Conservation (phyloP, 352 stramenopile species). For the Peronospora tabacina region DNA sequence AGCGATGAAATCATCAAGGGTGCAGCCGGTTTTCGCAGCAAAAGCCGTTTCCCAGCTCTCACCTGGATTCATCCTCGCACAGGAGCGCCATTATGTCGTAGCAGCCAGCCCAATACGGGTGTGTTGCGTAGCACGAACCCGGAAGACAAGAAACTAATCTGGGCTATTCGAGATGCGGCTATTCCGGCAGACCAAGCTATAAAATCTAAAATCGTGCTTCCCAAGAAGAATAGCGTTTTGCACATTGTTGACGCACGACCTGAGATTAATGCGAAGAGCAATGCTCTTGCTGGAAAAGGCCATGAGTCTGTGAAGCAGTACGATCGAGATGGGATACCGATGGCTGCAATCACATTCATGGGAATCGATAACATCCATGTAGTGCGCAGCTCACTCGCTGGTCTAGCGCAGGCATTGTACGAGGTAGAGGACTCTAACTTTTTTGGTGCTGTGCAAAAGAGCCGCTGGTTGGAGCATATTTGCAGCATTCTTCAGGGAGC, state of each 20-base stretch:
- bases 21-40: slow-evolving; percentile 64
- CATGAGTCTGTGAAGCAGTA: slow-evolving; percentile 87
- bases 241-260: slow-evolving; percentile 88
- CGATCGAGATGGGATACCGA: slow-evolving; percentile 60
- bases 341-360: slow-evolving; percentile 80
- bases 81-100: slow-evolving; percentile 89
- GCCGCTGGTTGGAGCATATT: slow-evolving; percentile 77
- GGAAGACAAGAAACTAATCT: slow-evolving; percentile 88
- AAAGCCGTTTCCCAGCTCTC: slow-evolving; percentile 71
- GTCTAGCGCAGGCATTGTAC: slow-evolving; percentile 64
- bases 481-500: slow-evolving; percentile 70
- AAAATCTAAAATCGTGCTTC: slow-evolving; percentile 18
- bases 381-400: slow-evolving; percentile 63
- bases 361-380: slow-evolving; percentile 86
- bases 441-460: slow-evolving; percentile 79
- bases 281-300: slow-evolving; percentile 85
- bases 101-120: slow-evolving; percentile 93
- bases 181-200: slow-evolving; percentile 38
- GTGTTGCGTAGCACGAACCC: slow-evolving; percentile 88
- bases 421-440: slow-evolving; percentile 84
- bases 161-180: slow-evolving; percentile 75
- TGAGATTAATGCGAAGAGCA: slow-evolving; percentile 88
- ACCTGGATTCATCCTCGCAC: slow-evolving; percentile 88
- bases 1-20: slow-evolving; percentile 63
- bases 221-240: slow-evolving; percentile 67